A percentile compares a stretch with the other conserved stretches of the same genome.
Conservation (phyloP, 1,139 yeast genomes). For the Geotrichum reessii region DNA sequence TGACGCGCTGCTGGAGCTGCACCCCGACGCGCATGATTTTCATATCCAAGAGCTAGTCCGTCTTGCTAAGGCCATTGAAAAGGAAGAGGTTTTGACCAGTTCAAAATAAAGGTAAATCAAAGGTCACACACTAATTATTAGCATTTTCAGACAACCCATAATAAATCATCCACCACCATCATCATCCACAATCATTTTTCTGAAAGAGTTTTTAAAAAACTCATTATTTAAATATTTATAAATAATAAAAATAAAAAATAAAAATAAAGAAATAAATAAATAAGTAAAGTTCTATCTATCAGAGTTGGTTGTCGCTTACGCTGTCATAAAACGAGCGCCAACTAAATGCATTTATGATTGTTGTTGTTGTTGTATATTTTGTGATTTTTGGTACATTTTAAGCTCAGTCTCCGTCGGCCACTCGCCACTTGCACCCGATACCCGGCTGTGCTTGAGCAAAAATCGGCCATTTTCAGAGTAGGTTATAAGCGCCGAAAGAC, state of each 20-base stretch:
- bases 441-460: conserved; percentile 29
- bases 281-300: background rate
- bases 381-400: conserved; percentile 19
- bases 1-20: conserved; percentile 39
- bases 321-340: background rate
- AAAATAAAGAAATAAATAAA: background rate
- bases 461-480: conserved; percentile 30
- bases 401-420: conserved; percentile 33
- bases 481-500: conserved; percentile 31
- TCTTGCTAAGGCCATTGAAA: conserved; percentile 24
- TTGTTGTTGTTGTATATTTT: background rate
- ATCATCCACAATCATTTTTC: too few relatives aligned
- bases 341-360: background rate
- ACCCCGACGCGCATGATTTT: conserved; percentile 35
- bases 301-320: background rate
- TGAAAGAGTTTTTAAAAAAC: background rate
- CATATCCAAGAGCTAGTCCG: conserved; percentile 37
- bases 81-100: background rate
- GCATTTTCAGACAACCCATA: background rate
- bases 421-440: conserved; percentile 20
- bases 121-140: too few relatives aligned
- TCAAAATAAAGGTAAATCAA: too few relatives aligned
- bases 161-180: background rate
- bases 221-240: background rate
- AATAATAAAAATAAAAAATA: background rate